These are phyloP conservation scores for Aspergillus sp. DNA, from an alignment of 2,329 filamentous ascomycete species.

Conservation along the genomic window DNA sequence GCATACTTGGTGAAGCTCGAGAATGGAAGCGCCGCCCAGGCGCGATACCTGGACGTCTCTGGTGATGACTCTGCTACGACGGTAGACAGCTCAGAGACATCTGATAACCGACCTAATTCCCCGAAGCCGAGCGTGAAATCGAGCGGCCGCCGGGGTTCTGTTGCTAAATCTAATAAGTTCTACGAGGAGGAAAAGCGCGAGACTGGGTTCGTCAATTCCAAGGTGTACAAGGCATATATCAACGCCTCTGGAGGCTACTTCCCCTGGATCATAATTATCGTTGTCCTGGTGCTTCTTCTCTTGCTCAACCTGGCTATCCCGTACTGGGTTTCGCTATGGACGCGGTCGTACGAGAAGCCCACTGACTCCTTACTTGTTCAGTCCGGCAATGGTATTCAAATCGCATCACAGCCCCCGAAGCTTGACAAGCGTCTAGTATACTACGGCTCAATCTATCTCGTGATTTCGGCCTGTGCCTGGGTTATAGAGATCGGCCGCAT, in stretches of 20 bases:
- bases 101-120: not conserved
- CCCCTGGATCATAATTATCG: conserved; percentile 58
- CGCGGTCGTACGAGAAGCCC: conserved; percentile 10
- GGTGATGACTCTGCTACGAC: not conserved
- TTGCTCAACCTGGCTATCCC: conserved; percentile 9
- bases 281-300: conserved; percentile 47
- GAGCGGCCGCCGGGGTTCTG: not conserved
- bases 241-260: conserved; percentile 63
- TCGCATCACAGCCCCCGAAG: not conserved
- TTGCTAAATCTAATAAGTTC: conserved; percentile 54
- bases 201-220: conserved; percentile 64
- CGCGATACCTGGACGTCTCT: not conserved
- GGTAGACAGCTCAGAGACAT: not conserved
- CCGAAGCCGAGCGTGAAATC: not conserved
- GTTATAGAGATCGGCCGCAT: conserved; percentile 48
- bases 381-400: not conserved
- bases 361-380: not conserved
- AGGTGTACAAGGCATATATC: conserved; percentile 66
- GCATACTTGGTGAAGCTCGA: conserved; percentile 7
- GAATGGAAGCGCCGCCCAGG: not conserved
- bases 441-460: conserved; percentile 11
- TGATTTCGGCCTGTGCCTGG: conserved; percentile 42
- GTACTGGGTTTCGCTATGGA: conserved; percentile 47
- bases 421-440: conserved; percentile 28
- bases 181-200: conserved; percentile 72